Conservation (phyloP, 2,329 filamentous ascomycete species). For the Fusarium algeriense region DNA sequence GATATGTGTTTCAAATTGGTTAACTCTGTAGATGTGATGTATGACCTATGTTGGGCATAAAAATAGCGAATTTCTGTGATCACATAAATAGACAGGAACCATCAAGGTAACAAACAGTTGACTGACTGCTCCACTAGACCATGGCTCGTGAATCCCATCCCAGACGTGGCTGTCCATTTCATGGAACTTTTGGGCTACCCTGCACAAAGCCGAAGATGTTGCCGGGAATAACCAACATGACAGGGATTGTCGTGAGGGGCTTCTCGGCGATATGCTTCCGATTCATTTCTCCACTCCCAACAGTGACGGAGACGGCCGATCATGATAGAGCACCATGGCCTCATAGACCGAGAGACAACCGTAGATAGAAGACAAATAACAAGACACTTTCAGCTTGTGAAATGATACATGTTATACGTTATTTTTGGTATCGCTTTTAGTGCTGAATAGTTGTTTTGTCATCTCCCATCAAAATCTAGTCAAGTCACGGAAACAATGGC, state of each 20-base stretch:
- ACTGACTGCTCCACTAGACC: neutral
- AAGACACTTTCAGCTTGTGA: neutral
- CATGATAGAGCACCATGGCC: neutral
- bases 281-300: neutral
- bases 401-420: neutral
- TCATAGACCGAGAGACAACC: rapidly evolving
- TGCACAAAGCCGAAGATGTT: neutral
- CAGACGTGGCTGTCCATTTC: neutral
- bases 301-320: rapidly evolving
- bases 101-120: neutral
- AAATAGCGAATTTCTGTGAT: too few relatives aligned
- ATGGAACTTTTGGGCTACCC: neutral
- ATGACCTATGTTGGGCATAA: too few relatives aligned
- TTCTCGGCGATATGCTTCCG: neutral
- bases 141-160: too few relatives aligned
- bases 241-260: neutral
- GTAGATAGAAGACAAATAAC: neutral
- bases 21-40: too few relatives aligned
- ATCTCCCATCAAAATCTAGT: too few relatives aligned
- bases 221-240: neutral
- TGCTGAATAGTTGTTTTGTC: neutral
- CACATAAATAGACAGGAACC: too few relatives aligned
- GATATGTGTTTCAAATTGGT: too few relatives aligned
- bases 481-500: neutral
- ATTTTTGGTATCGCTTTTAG: neutral